Conservation (phyloP, 225 moss, liverwort and hornwort species). For the Polytrichum commune region DNA sequence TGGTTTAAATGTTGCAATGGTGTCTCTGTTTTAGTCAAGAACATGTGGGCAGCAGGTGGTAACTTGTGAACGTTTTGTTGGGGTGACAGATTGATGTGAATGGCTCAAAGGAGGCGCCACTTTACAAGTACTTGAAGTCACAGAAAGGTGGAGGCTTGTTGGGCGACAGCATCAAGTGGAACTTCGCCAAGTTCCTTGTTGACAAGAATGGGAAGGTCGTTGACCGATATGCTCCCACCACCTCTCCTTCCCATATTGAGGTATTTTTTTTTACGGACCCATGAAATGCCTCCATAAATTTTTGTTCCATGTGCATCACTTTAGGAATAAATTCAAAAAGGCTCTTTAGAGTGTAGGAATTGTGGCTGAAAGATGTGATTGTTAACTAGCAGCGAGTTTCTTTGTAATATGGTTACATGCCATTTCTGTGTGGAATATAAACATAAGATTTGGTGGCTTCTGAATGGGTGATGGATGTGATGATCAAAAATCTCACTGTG, state of each 20-base stretch:
- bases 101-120: conserved; percentile 72
- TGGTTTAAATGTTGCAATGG: background rate
- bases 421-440: too few species aligned
- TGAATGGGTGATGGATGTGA: too few species aligned
- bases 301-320: background rate
- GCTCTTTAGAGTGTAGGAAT: background rate
- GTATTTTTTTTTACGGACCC: conserved; percentile 21
- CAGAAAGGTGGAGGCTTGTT: conserved; percentile 84
- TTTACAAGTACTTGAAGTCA: conserved; percentile 80
- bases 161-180: conserved; percentile 95
- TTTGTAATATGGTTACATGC: too few species aligned
- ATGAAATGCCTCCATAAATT: background rate
- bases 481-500: too few species aligned
- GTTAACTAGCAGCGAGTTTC: too few species aligned
- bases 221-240: conserved; percentile 92
- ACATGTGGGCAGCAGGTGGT: too few species aligned
- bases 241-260: conserved; percentile 79
- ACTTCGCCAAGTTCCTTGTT: conserved; percentile 89
- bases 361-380: background rate
- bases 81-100: conserved; percentile 72
- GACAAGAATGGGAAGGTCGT: conserved; percentile 80
- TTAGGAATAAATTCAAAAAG: background rate
- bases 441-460: too few species aligned
- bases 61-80: too few species aligned
- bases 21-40: too few species aligned